These are phyloP conservation scores for Leccinellum rugosiceps DNA, from an alignment of 768 basidiomycete genomes.

Conservation along the genomic window DNA sequence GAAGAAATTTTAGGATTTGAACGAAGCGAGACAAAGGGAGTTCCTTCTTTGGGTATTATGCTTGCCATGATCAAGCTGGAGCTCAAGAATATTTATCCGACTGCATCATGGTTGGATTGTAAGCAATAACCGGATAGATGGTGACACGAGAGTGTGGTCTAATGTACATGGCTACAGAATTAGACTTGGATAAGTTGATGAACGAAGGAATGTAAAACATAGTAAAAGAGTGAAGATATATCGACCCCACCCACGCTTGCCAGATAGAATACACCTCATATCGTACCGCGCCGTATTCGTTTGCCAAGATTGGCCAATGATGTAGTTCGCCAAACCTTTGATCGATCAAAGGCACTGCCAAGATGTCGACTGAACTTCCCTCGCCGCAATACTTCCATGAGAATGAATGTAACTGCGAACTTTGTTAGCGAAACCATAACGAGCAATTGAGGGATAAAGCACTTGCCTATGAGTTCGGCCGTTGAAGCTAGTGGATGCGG, in stretches of 20 bases:
- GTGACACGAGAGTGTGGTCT: not conserved
- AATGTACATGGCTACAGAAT: not conserved
- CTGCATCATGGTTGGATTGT: not conserved
- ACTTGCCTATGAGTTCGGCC: slow-evolving; percentile 51
- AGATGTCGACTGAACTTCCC: slow-evolving; percentile 52
- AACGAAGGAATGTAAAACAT: not conserved
- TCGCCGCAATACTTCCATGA: slow-evolving; percentile 62
- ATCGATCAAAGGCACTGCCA: slow-evolving; percentile 46
- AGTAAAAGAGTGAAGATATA: not conserved
- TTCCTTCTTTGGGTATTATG: slow-evolving; percentile 12
- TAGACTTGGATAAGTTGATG: not conserved
- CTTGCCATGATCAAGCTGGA: not conserved
- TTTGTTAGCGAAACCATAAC: slow-evolving; percentile 10
- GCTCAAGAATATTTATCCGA: not conserved
- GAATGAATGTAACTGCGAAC: slow-evolving; percentile 52
- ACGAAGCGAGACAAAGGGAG: slow-evolving; percentile 21
- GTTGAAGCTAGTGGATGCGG: slow-evolving; percentile 46
- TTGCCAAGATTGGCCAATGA: slow-evolving; percentile 28
- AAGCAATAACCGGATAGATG: not conserved
- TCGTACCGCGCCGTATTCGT: slow-evolving; percentile 33
- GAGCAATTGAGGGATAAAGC: not conserved
- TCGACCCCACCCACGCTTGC: not conserved
- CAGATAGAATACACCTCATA: slow-evolving; percentile 14
- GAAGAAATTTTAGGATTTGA: not conserved
- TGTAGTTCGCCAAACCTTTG: slow-evolving; percentile 42